Conservation (phyloP, 805 yeast genomes). For the Pichia deserticola region DNA sequence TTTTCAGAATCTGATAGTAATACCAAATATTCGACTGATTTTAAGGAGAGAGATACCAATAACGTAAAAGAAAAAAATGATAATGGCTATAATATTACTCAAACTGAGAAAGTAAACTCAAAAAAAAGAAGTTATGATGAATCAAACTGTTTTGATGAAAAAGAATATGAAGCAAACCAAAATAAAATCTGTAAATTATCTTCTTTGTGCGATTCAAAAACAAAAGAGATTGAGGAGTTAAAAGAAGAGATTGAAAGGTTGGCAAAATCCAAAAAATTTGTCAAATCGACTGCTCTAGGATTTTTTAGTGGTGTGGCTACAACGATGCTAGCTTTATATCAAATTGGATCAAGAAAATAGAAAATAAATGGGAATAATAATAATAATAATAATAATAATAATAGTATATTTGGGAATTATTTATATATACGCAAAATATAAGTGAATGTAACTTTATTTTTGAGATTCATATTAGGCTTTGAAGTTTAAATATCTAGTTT, state of each 20-base stretch:
- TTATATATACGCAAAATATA: too few species aligned
- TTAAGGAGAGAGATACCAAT: not conserved
- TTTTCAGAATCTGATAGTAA: not conserved
- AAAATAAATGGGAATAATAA: too few species aligned
- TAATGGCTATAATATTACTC: not conserved
- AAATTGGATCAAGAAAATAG: constrained; percentile 12
- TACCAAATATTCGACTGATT: not conserved
- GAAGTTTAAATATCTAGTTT: too few species aligned
- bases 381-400: too few species aligned
- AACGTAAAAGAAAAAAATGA: not conserved
- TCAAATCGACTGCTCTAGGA: constrained; percentile 7
- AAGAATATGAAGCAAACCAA: not conserved
- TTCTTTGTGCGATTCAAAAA: not conserved
- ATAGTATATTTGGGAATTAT: too few species aligned
- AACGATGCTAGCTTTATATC: constrained; percentile 22
- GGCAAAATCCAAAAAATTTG: not conserved
- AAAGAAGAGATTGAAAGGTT: not conserved
- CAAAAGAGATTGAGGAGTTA: not conserved
- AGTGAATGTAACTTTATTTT: too few species aligned
- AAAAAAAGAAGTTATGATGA: not conserved
- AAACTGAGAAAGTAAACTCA: too few species aligned
- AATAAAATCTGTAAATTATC: not conserved
- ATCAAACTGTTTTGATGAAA: not conserved
- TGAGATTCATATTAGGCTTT: too few species aligned
- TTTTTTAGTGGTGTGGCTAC: constrained; percentile 16